Conservation (phyloP, 768 basidiomycete species). For the Suillus placidus region DNA sequence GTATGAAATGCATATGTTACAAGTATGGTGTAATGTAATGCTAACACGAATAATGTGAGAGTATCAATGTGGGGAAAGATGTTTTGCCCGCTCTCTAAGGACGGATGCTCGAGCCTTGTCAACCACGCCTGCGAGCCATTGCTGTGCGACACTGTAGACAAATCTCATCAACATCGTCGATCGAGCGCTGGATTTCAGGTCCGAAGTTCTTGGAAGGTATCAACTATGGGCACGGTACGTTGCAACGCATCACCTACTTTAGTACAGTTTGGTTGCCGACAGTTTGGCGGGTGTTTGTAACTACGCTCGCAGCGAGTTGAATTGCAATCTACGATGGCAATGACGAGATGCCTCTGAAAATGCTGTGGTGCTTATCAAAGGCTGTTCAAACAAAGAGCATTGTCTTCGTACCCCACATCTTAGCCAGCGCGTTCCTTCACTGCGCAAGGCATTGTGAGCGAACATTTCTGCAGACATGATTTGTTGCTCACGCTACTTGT, state of each 20-base stretch:
- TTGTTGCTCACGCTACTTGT: constrained; percentile 67
- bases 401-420: constrained; percentile 60
- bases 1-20: constrained; percentile 29
- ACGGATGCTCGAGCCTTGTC: constrained; percentile 12
- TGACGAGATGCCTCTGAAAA: constrained; percentile 74
- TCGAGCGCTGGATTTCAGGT: constrained; percentile 64
- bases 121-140: constrained; percentile 36
- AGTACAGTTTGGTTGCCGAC: constrained; percentile 55
- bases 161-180: constrained; percentile 71
- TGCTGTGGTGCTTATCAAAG: constrained; percentile 48
- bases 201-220: constrained; percentile 57
- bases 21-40: constrained; percentile 31
- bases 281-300: constrained; percentile 57
- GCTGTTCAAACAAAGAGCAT: constrained; percentile 16
- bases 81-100: background rate
- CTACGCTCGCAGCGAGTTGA: constrained; percentile 65
- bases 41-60: constrained; percentile 13
- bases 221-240: constrained; percentile 14
- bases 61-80: background rate
- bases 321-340: constrained; percentile 78
- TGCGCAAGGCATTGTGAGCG: constrained; percentile 29
- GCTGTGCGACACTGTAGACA: constrained; percentile 74
- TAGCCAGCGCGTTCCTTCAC: constrained; percentile 78
- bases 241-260: constrained; percentile 48
- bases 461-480: constrained; percentile 8